Base-by-base conservation (phyloP, 129 eudicot species). In the Smallanthus sonchifolius region DNA sequence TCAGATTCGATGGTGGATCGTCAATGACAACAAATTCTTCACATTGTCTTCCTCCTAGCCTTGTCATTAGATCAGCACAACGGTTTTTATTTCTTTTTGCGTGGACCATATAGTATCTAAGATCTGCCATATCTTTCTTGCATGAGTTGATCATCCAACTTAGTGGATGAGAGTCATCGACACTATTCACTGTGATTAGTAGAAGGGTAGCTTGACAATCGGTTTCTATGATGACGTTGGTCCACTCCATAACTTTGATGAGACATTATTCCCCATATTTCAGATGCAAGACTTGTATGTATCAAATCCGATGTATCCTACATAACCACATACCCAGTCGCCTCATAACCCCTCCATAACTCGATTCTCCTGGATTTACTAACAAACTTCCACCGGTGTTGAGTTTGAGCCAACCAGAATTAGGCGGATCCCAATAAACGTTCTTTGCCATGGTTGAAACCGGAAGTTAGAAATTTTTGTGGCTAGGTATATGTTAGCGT, bases 331-430 rank as follows among this genome's bases (percentile, higher is more conserved):
- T 9, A 74, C 39, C 70, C 79, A 74, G 5, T 4, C 39, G 10
- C 79, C 79, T 47, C 44, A 63, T 74, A 10, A 74, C 17, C 11
- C 79, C 79, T 34, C 79, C 64, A 4, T 62, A 74, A 7, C 79
- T 47, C 16, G 79, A 47, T 32, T 32, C 17, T 57, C 63, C 28
- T 2, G 35, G 48, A 10, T 47, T 74, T 10, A 28, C 49, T 35
- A 17, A n/a, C 13, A 51, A 74, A 63, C 79, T 74, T 17, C 71
- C 72, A 14, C 63, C 79, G 0, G 79, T 74, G 37, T 73, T 73
- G 28, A 73, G 77, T 73, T 73, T 73, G 4, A 73, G 11, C 43
- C 43, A 59, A 30, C 67, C 56, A 6, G 55, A 0, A 13, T 2
- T 2, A 6, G 77, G 68, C 5, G 43, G 77, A 13, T 15, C 3